Percentiles rank a stretch among this genome's conserved stretches.
These are phyloP conservation scores for Besnoitia besnoiti DNA, from an alignment of 169 alveolate genomes.

Conservation along the genomic window DNA sequence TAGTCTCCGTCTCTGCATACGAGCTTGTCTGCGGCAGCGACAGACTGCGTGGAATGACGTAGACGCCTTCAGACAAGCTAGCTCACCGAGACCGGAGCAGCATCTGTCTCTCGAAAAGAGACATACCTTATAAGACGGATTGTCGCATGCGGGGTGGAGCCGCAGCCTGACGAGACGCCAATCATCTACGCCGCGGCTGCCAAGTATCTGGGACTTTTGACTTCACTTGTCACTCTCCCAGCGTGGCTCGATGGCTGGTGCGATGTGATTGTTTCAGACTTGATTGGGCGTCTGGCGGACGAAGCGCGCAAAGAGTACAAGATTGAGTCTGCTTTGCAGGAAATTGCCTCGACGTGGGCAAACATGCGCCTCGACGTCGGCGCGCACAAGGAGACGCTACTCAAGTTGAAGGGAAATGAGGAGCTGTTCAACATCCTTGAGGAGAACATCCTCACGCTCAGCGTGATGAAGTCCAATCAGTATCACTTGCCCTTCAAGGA, in stretches of 20 bases:
- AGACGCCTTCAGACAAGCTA: no score
- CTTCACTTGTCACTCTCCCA: no score
- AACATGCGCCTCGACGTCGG: constrained; percentile 58
- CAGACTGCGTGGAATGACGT: no score
- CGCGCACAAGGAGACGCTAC: constrained; percentile 66
- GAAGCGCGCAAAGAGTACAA: constrained; percentile 78
- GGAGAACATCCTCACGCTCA: constrained; percentile 75
- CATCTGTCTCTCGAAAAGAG: no score
- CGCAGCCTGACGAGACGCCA: no score
- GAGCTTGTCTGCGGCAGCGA: no score
- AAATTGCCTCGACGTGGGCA: constrained; percentile 69
- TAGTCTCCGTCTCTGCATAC: no score
- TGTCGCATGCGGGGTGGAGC: no score
- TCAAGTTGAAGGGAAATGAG: constrained; percentile 66
- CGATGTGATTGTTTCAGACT: constrained; percentile 23
- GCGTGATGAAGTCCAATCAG: constrained; percentile 72
- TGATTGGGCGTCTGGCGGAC: constrained; percentile 69
- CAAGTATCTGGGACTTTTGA: no score
- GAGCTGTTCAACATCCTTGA: constrained; percentile 70
- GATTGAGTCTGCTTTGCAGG: constrained; percentile 75
- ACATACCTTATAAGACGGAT: no score
- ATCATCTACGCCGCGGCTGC: no score
- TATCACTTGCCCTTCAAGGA: constrained; percentile 77
- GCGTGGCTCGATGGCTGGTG: neutral
- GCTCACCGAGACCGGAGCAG: no score